Conservation (phyloP, 176 grass and related monocot genomes). For the Alopecurus myosuroides region DNA sequence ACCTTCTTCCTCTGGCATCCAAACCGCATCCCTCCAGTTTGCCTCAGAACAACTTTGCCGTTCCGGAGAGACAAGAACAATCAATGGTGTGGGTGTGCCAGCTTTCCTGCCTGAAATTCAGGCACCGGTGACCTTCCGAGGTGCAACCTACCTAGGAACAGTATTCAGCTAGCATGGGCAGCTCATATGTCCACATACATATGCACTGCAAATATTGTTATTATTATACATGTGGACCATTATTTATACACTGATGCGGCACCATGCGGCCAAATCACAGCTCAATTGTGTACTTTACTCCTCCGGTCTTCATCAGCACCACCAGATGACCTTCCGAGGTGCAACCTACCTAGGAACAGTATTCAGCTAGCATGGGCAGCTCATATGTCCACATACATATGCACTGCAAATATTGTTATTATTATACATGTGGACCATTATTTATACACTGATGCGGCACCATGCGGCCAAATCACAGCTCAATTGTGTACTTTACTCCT, state of each 20-base stretch:
- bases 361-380: slow-evolving; percentile 21
- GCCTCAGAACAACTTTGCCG: neutral
- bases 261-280: slow-evolving; percentile 21
- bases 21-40: neutral
- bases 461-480: slow-evolving; percentile 14
- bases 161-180: neutral
- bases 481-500: slow-evolving; percentile 17
- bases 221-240: neutral
- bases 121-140: slow-evolving; percentile 6
- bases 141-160: slow-evolving; percentile 11
- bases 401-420: neutral
- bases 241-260: neutral
- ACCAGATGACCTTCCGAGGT: slow-evolving; percentile 16
- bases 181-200: slow-evolving; percentile 32
- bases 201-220: neutral
- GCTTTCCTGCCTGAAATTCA: slow-evolving; percentile 21
- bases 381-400: slow-evolving; percentile 32
- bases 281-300: slow-evolving; percentile 20
- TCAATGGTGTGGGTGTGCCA: slow-evolving; percentile 7
- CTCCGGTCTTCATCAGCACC: neutral
- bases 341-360: slow-evolving; percentile 5
- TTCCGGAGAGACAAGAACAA: neutral
- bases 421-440: neutral
- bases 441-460: slow-evolving; percentile 13
- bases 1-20: neutral